Base-by-base conservation (phyloP, 495 filamentous ascomycete species). In the Pseudomonodictys pantanalensis region DNA sequence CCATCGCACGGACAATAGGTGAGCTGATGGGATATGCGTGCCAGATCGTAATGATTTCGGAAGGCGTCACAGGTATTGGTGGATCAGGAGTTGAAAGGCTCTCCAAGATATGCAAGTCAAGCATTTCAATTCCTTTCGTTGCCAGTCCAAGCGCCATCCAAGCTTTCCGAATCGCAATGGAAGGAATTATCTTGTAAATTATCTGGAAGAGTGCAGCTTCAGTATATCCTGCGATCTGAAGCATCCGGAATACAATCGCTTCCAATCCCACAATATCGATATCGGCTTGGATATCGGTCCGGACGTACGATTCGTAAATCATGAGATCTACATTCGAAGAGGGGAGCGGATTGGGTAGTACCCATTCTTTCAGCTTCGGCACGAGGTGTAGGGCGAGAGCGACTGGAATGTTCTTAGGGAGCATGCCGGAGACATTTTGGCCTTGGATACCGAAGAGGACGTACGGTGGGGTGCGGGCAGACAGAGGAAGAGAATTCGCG, bases 381-480 rank as follows among this genome's bases (percentile, higher is more conserved):
- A 30, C 42, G 50, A 48, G 45, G 32, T 55, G 58, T 0, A 60
- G 26, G 22, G 30, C 50, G n/a, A 61, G 28, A n/a, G 1, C n/a
- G n/a, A 45, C 22, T 1, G 50, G 58, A n/a, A 61, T n/a, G 3
- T 25, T 61, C 1, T 18, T 12, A 1, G 50, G 42, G 24, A 61
- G 51, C 1, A 22, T 18, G 5, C 1, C 2, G 18, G 18, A 48
- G n/a, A 28, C 26, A 10, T 54, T 26, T 0, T 6, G 18, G 1
- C 50, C 58, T 2, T 30, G 22, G 4, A 55, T 48, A 24, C 5
- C 49, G 43, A 61, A 48, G 12, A 54, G 15, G 32, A 48, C 58
- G 43, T 55, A 50, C 1, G 58, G 58, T 8, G 51, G 43, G 10
- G 49, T 17, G 26, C 23, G 29, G 18, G 42, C 25, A 18, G 42